Base-by-base conservation (phyloP, 192 early-diverging fungal genomes). In the Podila epicladia region DNA sequence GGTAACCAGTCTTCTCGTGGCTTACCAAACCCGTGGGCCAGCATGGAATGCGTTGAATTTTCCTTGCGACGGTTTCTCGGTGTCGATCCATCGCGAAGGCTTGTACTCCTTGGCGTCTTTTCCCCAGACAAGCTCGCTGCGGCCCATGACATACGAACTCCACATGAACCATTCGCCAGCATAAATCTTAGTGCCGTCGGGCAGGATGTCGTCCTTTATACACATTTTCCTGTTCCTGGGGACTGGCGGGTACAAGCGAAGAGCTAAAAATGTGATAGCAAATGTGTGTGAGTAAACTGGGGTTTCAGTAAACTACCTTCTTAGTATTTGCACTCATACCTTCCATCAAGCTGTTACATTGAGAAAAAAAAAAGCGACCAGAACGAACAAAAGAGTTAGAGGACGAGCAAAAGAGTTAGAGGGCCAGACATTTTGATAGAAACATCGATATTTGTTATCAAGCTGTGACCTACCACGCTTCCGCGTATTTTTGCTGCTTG, bases 31-130 rank as follows among this genome's bases (percentile, higher is more conserved):
- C 35, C 87, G 69, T 38, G 90, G 90, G 20, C 89, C 90, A 20
- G 67, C 84, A 62, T 91, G 74, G 85, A 92, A 92, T 8, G 83
- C 75, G 24, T 80, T 74, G 64, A 84, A 91, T 65, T 88, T 85
- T 49, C 78, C 84, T 41, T 72, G 82, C 3, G 65, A 72, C 11
- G 78, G 82, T 24, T 71, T 72, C 19, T 83, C 84, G 19, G 63
- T 57, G 26, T 82, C 61, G 50, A 93, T 82, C 89, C 92, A 94
- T 19, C 92, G 84, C 26, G 90, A 87, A 26, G 93, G 93, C 17
- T 83, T 79, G 74, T 90, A 94, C 49, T 86, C 73, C 33, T 64
- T 72, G 3, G 90, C 92, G 70, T 93, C 88, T 29, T 70, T 58
- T 15, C 93, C 93, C 93, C 92, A 94, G 61, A 92, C 69, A 3